Base-by-base conservation (phyloP, 192 early-diverging fungal genomes). In the Linnemannia schmuckeri region DNA sequence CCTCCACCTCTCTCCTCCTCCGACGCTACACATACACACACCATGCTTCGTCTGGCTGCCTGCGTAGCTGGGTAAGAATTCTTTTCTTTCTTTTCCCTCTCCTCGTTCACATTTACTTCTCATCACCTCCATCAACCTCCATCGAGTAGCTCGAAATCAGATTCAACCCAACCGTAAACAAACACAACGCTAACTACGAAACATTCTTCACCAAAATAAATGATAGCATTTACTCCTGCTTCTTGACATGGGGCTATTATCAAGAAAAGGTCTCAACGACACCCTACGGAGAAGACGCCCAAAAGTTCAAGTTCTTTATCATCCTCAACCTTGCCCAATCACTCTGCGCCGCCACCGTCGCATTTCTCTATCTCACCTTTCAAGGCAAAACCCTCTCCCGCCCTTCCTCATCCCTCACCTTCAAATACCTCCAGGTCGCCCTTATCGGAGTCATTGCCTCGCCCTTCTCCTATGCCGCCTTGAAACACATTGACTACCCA, bases 401-500 rank as follows among this genome's bases (percentile, higher is more conserved):
- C 7, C 81, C 81, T 20, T 89, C 90, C 77, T 76, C 74, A 41
- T 47, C 74, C 7, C 79, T 96, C 2, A 49, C 92, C 41, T 72
- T 89, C 52, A 92, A 94, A 75, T 97, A 97, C 80, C 82, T 95
- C 41, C 95, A 95, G 75, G 93, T 97, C 22, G 92, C 97, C 13
- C 78, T 98, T 18, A 86, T 96, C 66, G 92, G 89, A 74, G 95
- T 95, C 30, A 86, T 93, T 10, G 97, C 95, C 10, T 94, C 97
- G 7, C 97, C 95, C 9, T 99, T 99, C 86, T 97, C 97, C 9
- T 99, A 98, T 91, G 96, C 95, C 41, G 92, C 97, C 47, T 89
- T 99, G 57, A 93, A 94, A 54, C 96, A 98, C 85, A 96, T 99
- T 78, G 97, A 99, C 89, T 99, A 98, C 88, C 98, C 97, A 40